Evolutionary conservation across 2,329 filamentous ascomycete genomes (phyloP).

Genomic region (Delphinella strobiligena): DNA sequence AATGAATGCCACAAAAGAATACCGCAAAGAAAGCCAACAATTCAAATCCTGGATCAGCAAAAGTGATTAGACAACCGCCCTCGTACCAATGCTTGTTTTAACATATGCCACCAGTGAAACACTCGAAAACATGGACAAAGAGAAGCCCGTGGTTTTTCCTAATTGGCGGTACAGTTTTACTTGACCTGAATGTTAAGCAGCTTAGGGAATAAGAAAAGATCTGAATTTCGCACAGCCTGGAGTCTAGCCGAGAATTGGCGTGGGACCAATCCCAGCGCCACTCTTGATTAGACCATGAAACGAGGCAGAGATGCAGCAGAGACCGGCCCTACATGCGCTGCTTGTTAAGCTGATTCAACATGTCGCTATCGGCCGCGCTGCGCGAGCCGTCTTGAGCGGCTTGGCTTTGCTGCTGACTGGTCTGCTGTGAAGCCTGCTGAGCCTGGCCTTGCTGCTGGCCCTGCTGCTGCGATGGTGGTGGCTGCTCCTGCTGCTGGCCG

Average conservation of each 20-base stretch:
- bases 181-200: no score
- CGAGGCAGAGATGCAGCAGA: background rate
- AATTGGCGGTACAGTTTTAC: background rate
- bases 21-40: background rate
- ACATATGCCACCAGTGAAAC: background rate
- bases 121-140: background rate
- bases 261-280: no score
- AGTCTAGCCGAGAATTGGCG: no score
- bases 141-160: background rate
- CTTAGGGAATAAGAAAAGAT: no score
- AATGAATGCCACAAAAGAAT: no score
- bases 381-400: constrained; percentile 23
- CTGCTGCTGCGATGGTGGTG: constrained; percentile 2
- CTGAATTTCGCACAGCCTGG: no score
- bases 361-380: constrained; percentile 30
- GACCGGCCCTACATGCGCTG: constrained; percentile 4
- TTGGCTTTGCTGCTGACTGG: constrained; percentile 3
- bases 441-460: constrained; percentile 6
- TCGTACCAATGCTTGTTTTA: background rate
- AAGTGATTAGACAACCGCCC: background rate
- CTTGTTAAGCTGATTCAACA: constrained; percentile 30
- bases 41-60: background rate
- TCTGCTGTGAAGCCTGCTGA: constrained; percentile 7
- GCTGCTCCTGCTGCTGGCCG: constrained; percentile 6
- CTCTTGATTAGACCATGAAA: no score